Percentiles rank a stretch among this genome's conserved stretches.
These are phyloP conservation scores for Amphicarpaea edgeworthii DNA, from an alignment of 306 rosid genomes.

Conservation along the genomic window DNA sequence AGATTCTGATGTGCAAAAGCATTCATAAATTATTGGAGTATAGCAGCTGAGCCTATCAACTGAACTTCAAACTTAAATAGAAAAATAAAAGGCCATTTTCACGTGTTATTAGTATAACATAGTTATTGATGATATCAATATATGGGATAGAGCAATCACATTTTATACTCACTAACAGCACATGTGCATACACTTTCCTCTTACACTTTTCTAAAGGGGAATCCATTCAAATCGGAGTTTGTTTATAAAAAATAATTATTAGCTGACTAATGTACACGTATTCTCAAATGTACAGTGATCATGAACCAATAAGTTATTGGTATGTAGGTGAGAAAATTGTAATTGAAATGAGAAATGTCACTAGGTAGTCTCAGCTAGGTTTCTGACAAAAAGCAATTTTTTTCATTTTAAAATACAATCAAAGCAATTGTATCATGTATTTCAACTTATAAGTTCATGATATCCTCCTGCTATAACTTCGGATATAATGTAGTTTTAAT, in stretches of 20 bases:
- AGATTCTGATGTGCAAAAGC: slow-evolving; percentile 17
- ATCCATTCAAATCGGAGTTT: slow-evolving; percentile 31
- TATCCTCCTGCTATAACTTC: too few species aligned
- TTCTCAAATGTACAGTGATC: neutral
- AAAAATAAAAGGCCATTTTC: slow-evolving; percentile 9
- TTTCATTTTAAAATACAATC: too few species aligned
- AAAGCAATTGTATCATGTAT: neutral
- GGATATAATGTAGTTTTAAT: too few species aligned
- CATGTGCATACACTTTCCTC: neutral
- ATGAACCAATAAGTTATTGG: too few species aligned
- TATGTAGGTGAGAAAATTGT: too few species aligned
- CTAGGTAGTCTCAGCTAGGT: too few species aligned
- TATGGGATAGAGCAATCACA: neutral
- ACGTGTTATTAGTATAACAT: slow-evolving; percentile 23
- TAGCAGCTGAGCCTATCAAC: slow-evolving; percentile 11
- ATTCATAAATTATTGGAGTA: neutral
- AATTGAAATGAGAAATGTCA: too few species aligned
- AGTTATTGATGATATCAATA: neutral
- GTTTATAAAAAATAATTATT: neutral
- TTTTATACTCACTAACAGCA: neutral
- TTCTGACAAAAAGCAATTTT: too few species aligned
- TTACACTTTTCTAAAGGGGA: slow-evolving; percentile 4
- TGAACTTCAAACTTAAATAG: slow-evolving; percentile 16
- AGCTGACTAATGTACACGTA: neutral
- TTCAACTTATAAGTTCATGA: neutral